phyloP scores from a whole-genome alignment of 306 rosid species.

The Gastrolobium bilobum region DNA sequence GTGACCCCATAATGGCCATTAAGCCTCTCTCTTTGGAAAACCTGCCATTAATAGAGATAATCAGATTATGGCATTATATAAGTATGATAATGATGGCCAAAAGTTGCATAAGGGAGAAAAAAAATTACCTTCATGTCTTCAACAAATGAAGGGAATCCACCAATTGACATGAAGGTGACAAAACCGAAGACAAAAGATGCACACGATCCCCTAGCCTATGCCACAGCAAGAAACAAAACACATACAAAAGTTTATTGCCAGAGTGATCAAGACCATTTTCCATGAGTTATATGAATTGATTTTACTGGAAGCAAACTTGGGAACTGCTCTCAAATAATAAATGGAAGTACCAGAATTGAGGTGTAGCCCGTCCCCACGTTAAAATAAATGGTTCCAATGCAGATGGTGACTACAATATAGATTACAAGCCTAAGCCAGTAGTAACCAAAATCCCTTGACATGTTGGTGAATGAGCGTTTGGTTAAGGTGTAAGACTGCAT shows the following conservation, averaged over 20 bases:
- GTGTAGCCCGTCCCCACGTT: slow-evolving; percentile 86
- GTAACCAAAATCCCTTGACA: slow-evolving; percentile 98
- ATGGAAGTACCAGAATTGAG: slow-evolving; percentile 81
- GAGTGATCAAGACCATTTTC: too few relatives aligned
- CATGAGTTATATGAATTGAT: not conserved
- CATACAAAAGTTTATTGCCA: too few relatives aligned
- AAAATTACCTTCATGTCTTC: slow-evolving; percentile 93
- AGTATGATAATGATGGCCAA: not conserved
- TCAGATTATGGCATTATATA: not conserved
- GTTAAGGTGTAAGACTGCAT: slow-evolving; percentile 84
- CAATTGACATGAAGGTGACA: slow-evolving; percentile 96
- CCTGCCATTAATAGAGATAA: slow-evolving; percentile 55
- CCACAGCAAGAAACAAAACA: slow-evolving; percentile 30
- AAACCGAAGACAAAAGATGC: slow-evolving; percentile 97
- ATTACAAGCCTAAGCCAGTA: slow-evolving; percentile 98
- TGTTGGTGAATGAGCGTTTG: slow-evolving; percentile 88
- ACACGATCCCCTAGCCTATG: slow-evolving; percentile 99
- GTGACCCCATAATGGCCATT: slow-evolving; percentile 95
- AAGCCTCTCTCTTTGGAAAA: slow-evolving; percentile 95
- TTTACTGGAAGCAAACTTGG: not conserved
- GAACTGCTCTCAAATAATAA: not conserved
- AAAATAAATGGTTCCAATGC: slow-evolving; percentile 90
- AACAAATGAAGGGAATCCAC: slow-evolving; percentile 97
- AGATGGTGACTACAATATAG: slow-evolving; percentile 86
- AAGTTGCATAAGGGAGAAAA: not conserved